These are phyloP conservation scores for Aspergillaceae sp. DNA, from an alignment of 2,329 filamentous ascomycete species.

Conservation along the genomic window DNA sequence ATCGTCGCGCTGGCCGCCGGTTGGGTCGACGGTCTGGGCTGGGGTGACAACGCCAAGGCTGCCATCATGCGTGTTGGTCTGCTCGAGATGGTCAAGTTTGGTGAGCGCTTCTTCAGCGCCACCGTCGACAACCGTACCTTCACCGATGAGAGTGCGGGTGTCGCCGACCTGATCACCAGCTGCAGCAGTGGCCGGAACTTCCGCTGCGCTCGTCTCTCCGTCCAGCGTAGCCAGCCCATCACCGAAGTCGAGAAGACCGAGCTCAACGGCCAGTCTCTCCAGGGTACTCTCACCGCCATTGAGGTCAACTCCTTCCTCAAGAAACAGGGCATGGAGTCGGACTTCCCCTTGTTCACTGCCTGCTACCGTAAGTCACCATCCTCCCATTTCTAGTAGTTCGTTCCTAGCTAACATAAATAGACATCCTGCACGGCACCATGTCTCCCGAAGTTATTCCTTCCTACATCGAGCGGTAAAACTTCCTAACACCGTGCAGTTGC, in stretches of 20 bases:
- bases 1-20: constrained; percentile 89
- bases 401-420: constrained; percentile 26
- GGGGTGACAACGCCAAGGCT: constrained; percentile 99
- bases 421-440: constrained; percentile 67
- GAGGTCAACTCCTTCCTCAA: constrained; percentile 88
- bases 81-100: constrained; percentile 93
- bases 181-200: constrained; percentile 91
- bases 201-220: constrained; percentile 80
- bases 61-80: constrained; percentile 95
- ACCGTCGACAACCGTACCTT: constrained; percentile 77
- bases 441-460: constrained; percentile 73
- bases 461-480: constrained; percentile 46
- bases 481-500: constrained; percentile 5
- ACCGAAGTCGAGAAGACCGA: constrained; percentile 82
- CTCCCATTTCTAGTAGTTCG: not conserved
- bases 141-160: constrained; percentile 91
- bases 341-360: constrained; percentile 88
- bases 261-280: constrained; percentile 92
- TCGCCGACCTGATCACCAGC: constrained; percentile 90
- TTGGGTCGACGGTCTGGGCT: constrained; percentile 89
- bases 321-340: constrained; percentile 63
- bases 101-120: constrained; percentile 82
- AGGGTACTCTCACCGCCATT: constrained; percentile 83
- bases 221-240: constrained; percentile 69
- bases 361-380: constrained; percentile 53